Base-by-base conservation (phyloP, 1,284 basidiomycete species). In the Heliocybe sulcata region DNA sequence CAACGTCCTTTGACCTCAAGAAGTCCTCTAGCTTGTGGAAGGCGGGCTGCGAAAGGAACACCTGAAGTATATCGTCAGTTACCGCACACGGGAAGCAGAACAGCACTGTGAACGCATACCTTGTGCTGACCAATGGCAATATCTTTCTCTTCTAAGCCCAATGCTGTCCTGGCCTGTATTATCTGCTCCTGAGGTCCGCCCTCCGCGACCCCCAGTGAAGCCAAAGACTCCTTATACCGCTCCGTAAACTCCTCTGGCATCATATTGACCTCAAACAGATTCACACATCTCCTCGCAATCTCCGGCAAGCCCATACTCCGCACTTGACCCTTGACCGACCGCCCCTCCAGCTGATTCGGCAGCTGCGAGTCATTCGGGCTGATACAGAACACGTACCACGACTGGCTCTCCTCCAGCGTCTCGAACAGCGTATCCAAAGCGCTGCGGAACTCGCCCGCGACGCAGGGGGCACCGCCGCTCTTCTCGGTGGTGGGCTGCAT, bases 321-420 rank as follows among this genome's bases (percentile, higher is more conserved):
- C 54, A 98, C 87, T 72, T 98, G 96, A 0, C 91, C 90, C 69
- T 96, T 97, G 57, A 98, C 86, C 27, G 88, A 87, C 33, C 93
- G 80, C 2, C 92, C 91, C 72, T 99, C 96, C 55, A 97, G 75
- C 69, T 98, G 94, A 66, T 94, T 93, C 27, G 94, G 92, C 19
- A 98, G 73, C 67, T 97, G 94, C 19, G 91, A 89, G 72, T 98
- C 94, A 67, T 98, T 98, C 10, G 94, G 94, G 63, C 92, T 94
- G 60, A 98, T 70, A 65, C 93, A 97, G 70, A 97, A 90, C 3
- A 97, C 80, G 64, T 88, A 90, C 95, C 95, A 98, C 1, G 85
- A 75, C 72, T 97, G 92, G 12, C 92, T 89, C 61, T 97, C 94
- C 55, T 90, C 86, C 20, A 98, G 76, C 0, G 93, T 95, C 60